These are phyloP conservation scores for Crithidia expoeki DNA, from an alignment of 208 protist species.

Conservation along the genomic window DNA sequence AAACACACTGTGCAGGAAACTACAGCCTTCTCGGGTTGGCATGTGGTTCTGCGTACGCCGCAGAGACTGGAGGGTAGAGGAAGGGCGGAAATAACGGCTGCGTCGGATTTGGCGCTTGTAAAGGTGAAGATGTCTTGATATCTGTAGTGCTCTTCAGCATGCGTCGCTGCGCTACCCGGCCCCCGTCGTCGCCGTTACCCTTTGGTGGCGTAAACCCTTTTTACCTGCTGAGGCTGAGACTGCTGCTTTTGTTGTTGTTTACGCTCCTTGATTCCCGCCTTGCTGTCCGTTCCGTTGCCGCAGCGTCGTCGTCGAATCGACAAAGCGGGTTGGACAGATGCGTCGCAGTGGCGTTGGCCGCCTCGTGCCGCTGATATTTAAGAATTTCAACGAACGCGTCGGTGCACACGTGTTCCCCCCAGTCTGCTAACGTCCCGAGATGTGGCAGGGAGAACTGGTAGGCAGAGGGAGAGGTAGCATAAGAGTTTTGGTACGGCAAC, in stretches of 20 bases:
- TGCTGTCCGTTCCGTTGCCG: no score
- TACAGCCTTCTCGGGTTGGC: conserved; percentile 29
- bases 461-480: not conserved
- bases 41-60: conserved; percentile 4
- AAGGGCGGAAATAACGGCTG: not conserved
- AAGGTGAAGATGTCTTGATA: no score
- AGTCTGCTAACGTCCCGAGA: conserved; percentile 28
- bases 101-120: no score
- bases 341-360: not conserved
- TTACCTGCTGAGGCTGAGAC: no score
- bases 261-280: no score
- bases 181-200: no score
- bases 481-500: not conserved
- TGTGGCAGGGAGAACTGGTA: conserved; percentile 8
- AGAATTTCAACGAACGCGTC: conserved; percentile 12
- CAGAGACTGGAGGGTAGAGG: not conserved
- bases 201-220: no score
- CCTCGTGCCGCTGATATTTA: conserved; percentile 13
- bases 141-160: not conserved
- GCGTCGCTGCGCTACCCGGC: not conserved
- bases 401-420: conserved; percentile 24
- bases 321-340: conserved; percentile 2
- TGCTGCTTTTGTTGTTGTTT: no score
- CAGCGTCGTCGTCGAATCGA: not conserved
- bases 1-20: conserved; percentile 27